Evolutionary conservation across 345 rosid species (phyloP).

Genomic region (Gossypioides kirkii): DNA sequence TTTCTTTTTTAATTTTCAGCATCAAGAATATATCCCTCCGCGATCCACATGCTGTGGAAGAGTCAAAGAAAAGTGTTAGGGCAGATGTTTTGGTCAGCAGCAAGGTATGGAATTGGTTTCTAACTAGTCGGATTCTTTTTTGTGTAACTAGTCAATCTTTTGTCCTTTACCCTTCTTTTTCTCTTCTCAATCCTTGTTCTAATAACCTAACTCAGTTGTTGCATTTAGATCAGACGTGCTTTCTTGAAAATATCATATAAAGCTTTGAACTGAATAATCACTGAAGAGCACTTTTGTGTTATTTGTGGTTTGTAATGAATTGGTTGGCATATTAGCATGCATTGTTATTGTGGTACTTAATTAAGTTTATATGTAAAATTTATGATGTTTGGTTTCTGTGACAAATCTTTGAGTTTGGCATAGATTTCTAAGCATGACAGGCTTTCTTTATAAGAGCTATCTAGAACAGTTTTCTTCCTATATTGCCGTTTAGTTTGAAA

Average conservation of each 20-base stretch:
- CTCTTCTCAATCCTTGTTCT: neutral
- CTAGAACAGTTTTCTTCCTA: neutral
- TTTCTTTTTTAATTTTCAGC: slow-evolving; percentile 30
- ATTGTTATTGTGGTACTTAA: neutral
- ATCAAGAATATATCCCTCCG: slow-evolving; percentile 47
- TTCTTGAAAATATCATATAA: neutral
- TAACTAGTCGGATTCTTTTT: neutral
- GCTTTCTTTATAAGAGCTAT: slow-evolving; percentile 3
- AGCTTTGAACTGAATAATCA: neutral
- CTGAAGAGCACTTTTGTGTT: neutral
- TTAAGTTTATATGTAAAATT: neutral
- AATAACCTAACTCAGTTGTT: neutral
- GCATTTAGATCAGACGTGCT: neutral
- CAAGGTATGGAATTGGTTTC: slow-evolving; percentile 42
- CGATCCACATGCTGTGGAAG: slow-evolving; percentile 59
- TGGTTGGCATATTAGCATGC: neutral
- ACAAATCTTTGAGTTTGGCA: neutral
- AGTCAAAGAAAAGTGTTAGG: slow-evolving; percentile 51
- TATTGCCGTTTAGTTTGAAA: neutral
- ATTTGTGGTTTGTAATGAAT: neutral
- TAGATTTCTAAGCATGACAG: neutral
- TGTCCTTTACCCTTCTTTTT: neutral
- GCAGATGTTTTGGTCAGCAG: slow-evolving; percentile 41
- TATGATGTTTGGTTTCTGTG: neutral
- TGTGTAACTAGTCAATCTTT: neutral